Conservation (phyloP, 352 stramenopile genomes). For the Thalassiosira allenii region DNA sequence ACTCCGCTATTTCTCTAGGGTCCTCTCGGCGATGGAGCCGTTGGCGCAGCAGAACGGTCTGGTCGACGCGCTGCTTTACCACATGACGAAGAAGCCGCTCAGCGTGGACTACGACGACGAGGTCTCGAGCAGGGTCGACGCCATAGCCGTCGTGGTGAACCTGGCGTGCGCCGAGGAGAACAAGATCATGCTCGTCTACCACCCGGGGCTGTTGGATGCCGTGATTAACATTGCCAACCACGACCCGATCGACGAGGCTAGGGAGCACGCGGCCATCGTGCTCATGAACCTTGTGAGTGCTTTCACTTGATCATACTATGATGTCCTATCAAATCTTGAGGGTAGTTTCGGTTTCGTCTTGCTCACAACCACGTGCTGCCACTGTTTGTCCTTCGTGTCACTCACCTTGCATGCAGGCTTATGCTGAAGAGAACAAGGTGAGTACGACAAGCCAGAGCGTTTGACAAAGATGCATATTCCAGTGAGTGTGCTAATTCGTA, state of each 20-base stretch:
- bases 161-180: conserved; percentile 66
- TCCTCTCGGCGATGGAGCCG: conserved; percentile 66
- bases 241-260: conserved; percentile 59
- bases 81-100: conserved; percentile 45
- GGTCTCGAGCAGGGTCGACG: conserved; percentile 49
- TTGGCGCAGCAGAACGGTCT: conserved; percentile 55
- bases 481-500: no score
- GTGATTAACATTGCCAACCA: conserved; percentile 64
- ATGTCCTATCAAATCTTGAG: no score
- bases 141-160: conserved; percentile 61
- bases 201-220: conserved; percentile 58
- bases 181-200: conserved; percentile 62
- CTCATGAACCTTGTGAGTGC: conserved; percentile 68
- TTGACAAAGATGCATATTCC: no score
- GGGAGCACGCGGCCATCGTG: conserved; percentile 68
- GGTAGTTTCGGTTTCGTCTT: neutral
- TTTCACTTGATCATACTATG: no score
- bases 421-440: conserved; percentile 72
- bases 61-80: conserved; percentile 53
- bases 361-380: neutral
- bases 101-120: conserved; percentile 52
- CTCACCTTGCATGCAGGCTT: no score
- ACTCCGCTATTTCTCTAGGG: conserved; percentile 67
- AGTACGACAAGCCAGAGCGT: no score
- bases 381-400: neutral